These are phyloP conservation scores for Colletotrichum tropicicola DNA, from an alignment of 2,329 filamentous ascomycete species.

Conservation along the genomic window DNA sequence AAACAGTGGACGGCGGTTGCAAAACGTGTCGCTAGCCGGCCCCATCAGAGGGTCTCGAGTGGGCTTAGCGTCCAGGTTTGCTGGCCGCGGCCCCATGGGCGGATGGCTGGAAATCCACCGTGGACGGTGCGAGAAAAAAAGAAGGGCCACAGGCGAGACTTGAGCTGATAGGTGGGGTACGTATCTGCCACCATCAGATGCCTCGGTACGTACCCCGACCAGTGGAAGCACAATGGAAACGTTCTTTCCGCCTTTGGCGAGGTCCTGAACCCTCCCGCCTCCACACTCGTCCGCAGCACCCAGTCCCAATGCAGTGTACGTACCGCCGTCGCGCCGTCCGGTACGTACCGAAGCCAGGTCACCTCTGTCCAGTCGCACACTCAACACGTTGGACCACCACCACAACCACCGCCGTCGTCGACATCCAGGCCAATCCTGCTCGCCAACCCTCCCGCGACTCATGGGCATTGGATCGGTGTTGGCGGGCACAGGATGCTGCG, in stretches of 20 bases:
- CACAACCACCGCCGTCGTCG: background rate
- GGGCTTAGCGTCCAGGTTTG: no score
- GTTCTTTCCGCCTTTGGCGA: conserved; percentile 30
- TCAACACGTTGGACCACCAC: background rate
- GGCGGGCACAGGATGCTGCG: background rate
- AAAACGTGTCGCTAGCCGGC: conserved; percentile 16
- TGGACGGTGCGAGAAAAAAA: no score
- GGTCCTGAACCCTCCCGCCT: background rate
- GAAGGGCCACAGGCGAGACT: background rate
- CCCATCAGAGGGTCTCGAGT: no score
- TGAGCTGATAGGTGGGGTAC: no score
- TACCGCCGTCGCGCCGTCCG: background rate
- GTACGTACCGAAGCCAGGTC: background rate
- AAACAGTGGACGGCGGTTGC: conserved; percentile 16
- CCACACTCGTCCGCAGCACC: no score
- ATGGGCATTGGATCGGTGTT: background rate
- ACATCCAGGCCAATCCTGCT: background rate
- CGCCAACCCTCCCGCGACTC: background rate
- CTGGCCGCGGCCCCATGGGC: no score
- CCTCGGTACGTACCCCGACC: background rate
- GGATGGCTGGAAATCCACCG: no score
- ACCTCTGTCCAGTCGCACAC: background rate
- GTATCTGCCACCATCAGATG: background rate
- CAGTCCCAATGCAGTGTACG: no score
- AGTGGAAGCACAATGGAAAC: conserved; percentile 29